Percentiles rank a stretch among this genome's conserved stretches.
phyloP scores from a whole-genome alignment of 345 rosid species.

The Barbarea vulgaris region DNA sequence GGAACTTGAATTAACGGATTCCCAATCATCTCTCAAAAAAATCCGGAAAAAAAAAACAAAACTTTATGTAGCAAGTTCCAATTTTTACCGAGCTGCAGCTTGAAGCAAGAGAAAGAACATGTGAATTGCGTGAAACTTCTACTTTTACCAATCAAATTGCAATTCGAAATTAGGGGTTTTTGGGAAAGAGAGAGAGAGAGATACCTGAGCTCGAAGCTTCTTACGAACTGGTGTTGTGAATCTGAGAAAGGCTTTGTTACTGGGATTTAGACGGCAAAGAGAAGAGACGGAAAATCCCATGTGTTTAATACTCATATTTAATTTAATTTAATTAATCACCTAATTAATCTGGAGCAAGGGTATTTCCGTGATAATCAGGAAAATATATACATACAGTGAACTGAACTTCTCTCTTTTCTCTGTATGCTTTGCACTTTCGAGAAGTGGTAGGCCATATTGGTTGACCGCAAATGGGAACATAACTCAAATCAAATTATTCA shows the following conservation, averaged over 20 bases:
- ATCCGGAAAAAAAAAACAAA: background rate
- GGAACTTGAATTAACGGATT: constrained; percentile 50
- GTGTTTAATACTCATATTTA: constrained; percentile 12
- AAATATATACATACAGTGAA: constrained; percentile 16
- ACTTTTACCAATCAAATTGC: constrained; percentile 14
- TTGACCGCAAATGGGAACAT: constrained; percentile 9
- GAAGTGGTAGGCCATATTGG: constrained; percentile 5
- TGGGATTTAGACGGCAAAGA: constrained; percentile 21
- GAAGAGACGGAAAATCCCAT: constrained; percentile 31
- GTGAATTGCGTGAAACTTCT: constrained; percentile 31
- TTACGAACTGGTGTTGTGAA: constrained; percentile 28
- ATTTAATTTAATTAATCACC: background rate
- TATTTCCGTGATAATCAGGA: constrained; percentile 10
- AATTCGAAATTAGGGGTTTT: constrained; percentile 10
- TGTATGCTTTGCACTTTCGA: constrained; percentile 3
- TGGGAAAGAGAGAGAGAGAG: constrained; percentile 11
- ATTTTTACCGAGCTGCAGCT: constrained; percentile 26
- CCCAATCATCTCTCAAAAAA: constrained; percentile 54
- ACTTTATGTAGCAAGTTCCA: constrained; percentile 24
- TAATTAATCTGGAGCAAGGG: constrained; percentile 14
- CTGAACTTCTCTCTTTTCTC: background rate
- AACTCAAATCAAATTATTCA: constrained; percentile 11
- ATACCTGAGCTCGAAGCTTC: constrained; percentile 37
- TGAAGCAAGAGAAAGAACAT: constrained; percentile 4
- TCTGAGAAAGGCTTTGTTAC: constrained; percentile 38